These are phyloP conservation scores for Lachnellula hyalina DNA, from an alignment of 2,329 filamentous ascomycete species.

Conservation along the genomic window DNA sequence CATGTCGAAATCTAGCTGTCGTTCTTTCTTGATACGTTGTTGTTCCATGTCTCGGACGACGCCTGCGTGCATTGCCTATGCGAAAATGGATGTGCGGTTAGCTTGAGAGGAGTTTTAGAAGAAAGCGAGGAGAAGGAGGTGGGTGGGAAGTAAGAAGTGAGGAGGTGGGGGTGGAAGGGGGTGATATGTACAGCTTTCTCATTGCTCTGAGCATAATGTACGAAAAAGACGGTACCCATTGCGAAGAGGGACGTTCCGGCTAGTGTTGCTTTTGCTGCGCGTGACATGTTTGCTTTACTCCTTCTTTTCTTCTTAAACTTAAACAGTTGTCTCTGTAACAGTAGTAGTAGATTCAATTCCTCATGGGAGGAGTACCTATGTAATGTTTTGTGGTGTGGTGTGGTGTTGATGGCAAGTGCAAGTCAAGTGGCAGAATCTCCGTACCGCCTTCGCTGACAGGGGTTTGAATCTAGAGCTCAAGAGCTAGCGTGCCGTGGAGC, in stretches of 20 bases:
- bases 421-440: neutral
- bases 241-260: slow-evolving; percentile 72
- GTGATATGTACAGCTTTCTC: slow-evolving; percentile 67
- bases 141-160: slow-evolving; percentile 28
- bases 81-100: neutral
- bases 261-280: slow-evolving; percentile 81
- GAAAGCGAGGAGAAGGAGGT: neutral
- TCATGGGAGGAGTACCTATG: too few relatives aligned
- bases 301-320: neutral
- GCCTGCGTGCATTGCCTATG: slow-evolving; percentile 87
- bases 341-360: too few relatives aligned
- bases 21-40: slow-evolving; percentile 82
- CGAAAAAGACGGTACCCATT: slow-evolving; percentile 70
- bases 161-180: neutral
- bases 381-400: too few relatives aligned
- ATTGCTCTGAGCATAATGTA: slow-evolving; percentile 81
- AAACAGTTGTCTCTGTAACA: neutral
- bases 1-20: slow-evolving; percentile 91
- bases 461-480: neutral
- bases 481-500: neutral
- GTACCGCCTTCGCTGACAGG: neutral
- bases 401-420: too few relatives aligned
- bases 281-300: slow-evolving; percentile 62
- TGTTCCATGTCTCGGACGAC: slow-evolving; percentile 94
- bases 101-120: neutral